These are phyloP conservation scores for Sclerotinia minor DNA, from an alignment of 2,329 filamentous ascomycete species.

Conservation along the genomic window DNA sequence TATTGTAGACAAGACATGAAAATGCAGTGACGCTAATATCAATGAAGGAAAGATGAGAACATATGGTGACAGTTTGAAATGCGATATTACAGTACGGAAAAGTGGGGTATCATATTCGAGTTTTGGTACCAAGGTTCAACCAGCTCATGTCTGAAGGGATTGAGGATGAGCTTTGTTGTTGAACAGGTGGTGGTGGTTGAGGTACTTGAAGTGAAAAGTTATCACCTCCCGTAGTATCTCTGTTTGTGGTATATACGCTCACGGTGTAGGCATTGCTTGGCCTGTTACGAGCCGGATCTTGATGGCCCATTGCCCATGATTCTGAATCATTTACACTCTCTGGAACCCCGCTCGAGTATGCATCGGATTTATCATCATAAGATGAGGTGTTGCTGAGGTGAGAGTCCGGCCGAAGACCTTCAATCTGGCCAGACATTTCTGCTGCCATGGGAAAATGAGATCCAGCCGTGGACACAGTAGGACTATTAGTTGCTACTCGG, in stretches of 20 bases:
- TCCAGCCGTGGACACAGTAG: conserved; percentile 59
- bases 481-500: conserved; percentile 67
- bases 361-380: conserved; percentile 43
- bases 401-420: conserved; percentile 53
- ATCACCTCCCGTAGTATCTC: conserved; percentile 34
- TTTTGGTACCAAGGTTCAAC: conserved; percentile 63
- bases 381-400: conserved; percentile 37
- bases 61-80: conserved; percentile 19
- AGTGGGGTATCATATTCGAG: conserved; percentile 32
- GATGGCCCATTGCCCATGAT: conserved; percentile 40
- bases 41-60: conserved; percentile 17
- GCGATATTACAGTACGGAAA: conserved; percentile 18
- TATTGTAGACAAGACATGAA: conserved; percentile 17
- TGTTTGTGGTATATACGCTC: conserved; percentile 48
- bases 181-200: conserved; percentile 29
- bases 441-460: conserved; percentile 54
- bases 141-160: conserved; percentile 69
- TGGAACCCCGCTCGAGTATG: conserved; percentile 65
- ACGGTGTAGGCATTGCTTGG: conserved; percentile 55
- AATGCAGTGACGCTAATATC: conserved; percentile 21
- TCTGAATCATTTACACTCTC: conserved; percentile 51
- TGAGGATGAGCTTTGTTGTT: conserved; percentile 24
- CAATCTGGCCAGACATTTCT: conserved; percentile 61
- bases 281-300: conserved; percentile 52
- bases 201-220: conserved; percentile 30